These are phyloP conservation scores for Spathaspora hagerdaliae DNA, from an alignment of 805 yeast genomes.

Conservation along the genomic window DNA sequence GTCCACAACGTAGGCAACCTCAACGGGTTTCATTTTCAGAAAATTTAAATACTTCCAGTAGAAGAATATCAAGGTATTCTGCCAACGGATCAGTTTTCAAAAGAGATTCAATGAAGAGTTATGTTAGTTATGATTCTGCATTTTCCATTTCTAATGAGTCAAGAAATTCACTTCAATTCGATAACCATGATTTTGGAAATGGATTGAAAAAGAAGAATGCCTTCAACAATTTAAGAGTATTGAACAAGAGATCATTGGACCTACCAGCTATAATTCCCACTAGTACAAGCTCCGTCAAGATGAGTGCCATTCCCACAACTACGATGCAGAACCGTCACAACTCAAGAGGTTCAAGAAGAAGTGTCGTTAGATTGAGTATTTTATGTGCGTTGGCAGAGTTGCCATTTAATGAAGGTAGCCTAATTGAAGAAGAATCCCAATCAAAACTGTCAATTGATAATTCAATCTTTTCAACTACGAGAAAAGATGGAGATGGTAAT, in stretches of 20 bases:
- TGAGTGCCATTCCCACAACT: slow-evolving; percentile 8
- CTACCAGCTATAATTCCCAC: slow-evolving; percentile 1
- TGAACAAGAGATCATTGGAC: slow-evolving; percentile 6
- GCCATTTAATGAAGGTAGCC: slow-evolving; percentile 24
- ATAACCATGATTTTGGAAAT: slow-evolving; percentile 13
- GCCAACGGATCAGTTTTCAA: slow-evolving; percentile 26
- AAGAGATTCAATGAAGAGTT: slow-evolving; percentile 44
- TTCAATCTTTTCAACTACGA: slow-evolving; percentile 31
- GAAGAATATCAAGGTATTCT: slow-evolving; percentile 25
- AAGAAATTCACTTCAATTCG: slow-evolving; percentile 7
- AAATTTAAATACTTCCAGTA: neutral
- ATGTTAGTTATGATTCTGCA: slow-evolving; percentile 58
- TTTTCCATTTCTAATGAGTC: slow-evolving; percentile 32
- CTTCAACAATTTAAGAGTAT: slow-evolving; percentile 42
- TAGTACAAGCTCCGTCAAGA: neutral
- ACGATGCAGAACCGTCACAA: slow-evolving; percentile 7
- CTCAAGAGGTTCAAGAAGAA: slow-evolving; percentile 19
- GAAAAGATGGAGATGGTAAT: slow-evolving; percentile 11
- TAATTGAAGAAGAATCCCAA: slow-evolving; percentile 10
- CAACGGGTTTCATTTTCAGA: neutral
- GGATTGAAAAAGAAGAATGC: slow-evolving; percentile 48
- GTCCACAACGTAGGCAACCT: slow-evolving; percentile 30
- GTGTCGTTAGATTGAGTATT: slow-evolving; percentile 32
- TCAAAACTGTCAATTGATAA: slow-evolving; percentile 25
- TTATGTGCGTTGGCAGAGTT: slow-evolving; percentile 37